Evolutionary conservation across 1,284 basidiomycete species (phyloP).

Genomic region (Clitocybe nebularis): DNA sequence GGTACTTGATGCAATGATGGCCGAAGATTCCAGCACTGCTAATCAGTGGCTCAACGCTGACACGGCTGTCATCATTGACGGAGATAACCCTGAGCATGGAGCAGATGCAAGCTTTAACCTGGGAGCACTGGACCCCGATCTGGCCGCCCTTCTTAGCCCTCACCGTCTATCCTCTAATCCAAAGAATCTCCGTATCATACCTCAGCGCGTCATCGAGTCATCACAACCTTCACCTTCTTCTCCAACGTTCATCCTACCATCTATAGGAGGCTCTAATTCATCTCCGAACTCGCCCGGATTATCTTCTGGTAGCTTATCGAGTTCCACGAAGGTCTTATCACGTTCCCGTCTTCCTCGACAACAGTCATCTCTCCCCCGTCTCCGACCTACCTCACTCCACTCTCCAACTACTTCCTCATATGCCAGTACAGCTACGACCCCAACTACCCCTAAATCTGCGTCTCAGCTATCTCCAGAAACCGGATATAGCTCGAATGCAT

Average conservation of each 20-base stretch:
- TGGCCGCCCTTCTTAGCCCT: constrained; percentile 59
- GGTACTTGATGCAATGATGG: constrained; percentile 53
- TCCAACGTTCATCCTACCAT: constrained; percentile 9
- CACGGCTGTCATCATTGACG: constrained; percentile 35
- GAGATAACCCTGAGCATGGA: constrained; percentile 13
- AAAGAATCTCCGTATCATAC: constrained; percentile 21
- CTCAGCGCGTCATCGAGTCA: constrained; percentile 10
- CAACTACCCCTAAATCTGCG: neutral
- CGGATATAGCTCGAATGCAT: neutral
- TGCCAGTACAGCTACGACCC: constrained; percentile 1
- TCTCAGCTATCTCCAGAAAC: neutral
- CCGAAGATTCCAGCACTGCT: constrained; percentile 33
- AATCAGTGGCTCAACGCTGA: constrained; percentile 44
- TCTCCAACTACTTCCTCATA: constrained; percentile 4
- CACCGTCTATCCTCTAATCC: constrained; percentile 25
- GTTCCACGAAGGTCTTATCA: constrained; percentile 6
- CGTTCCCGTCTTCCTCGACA: constrained; percentile 14
- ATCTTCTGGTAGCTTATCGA: constrained; percentile 5
- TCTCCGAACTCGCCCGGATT: constrained; percentile 3
- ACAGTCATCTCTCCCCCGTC: constrained; percentile 19
- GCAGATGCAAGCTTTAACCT: constrained; percentile 43
- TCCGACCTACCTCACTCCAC: constrained; percentile 12
- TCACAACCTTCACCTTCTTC: constrained; percentile 13
- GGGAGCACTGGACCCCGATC: constrained; percentile 53
- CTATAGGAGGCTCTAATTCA: constrained; percentile 10